A percentile compares a stretch with the other conserved stretches of the same genome.
These are phyloP conservation scores for Rhodamnia argentea DNA, from an alignment of 345 rosid genomes.

Conservation along the genomic window DNA sequence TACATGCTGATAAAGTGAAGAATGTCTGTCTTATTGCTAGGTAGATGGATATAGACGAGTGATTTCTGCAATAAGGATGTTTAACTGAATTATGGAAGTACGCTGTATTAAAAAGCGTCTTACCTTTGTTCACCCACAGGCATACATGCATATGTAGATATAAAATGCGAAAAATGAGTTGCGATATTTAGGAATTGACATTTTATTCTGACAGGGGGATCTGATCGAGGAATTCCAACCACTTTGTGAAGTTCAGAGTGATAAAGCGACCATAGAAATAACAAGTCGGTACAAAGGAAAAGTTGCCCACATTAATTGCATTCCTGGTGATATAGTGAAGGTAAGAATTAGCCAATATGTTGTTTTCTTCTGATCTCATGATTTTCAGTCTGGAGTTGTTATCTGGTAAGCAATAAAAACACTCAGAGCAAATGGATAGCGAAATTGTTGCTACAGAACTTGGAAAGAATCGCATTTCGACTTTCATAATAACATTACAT, in stretches of 20 bases:
- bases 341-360: constrained; percentile 14
- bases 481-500: too few relatives aligned
- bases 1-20: background rate
- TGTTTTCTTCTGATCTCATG: background rate
- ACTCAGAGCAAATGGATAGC: background rate
- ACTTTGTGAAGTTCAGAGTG: constrained; percentile 97
- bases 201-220: constrained; percentile 54
- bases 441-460: background rate
- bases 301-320: constrained; percentile 40
- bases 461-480: background rate
- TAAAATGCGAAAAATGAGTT: background rate
- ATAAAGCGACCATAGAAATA: constrained; percentile 91
- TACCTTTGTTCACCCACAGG: background rate
- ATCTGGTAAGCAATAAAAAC: background rate
- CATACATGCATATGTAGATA: background rate
- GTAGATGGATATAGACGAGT: background rate
- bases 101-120: background rate
- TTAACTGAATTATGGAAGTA: background rate
- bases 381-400: background rate
- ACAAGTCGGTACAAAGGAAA: constrained; percentile 93
- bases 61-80: background rate
- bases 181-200: background rate
- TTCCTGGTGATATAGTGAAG: constrained; percentile 85
- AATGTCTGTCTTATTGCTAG: background rate
- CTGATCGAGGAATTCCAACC: constrained; percentile 83